Evolutionary conservation across 306 rosid species (phyloP), one percentile per base, ranked within the genome.

Genomic region (Senna tora): DNA sequence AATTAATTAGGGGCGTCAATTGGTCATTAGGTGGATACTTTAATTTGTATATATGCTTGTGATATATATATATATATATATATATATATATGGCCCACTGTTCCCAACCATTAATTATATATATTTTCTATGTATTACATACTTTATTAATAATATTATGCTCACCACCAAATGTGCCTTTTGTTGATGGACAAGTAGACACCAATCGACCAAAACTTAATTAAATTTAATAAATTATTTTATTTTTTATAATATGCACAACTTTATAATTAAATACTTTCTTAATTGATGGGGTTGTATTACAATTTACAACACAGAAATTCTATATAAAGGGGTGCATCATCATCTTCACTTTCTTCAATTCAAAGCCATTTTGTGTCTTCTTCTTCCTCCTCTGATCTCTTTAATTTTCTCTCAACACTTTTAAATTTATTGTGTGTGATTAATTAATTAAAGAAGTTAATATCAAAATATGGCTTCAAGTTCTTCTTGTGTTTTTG

Each of bases 401-500:
- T n/a, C n/a, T 2, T 33, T 30, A 6, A 42, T 53, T 25, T 70
- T 25, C 30, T 25, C 30, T 25, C 30, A 25, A 25, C 30, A 25
- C 30, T 25, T 25, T 25, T n/a, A n/a, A 25, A 25, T 3, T 25
- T 25, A 3, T 25, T 25, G 2, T 25, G 30, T 3, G 30, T 25
- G 30, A 25, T 25, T 25, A 25, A 25, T 3, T 1, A 25, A 1
- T 25, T 25, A n/a, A n/a, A n/a, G n/a, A n/a, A n/a, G n/a, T n/a
- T n/a, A n/a, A n/a, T n/a, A 25, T 25, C 30, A 69, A 7, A 67
- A 73, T 76, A 56, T 56, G 82, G 55, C 82, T 72, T 77, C 57
- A n/a, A n/a, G n/a, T 16, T 59, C 62, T 58, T 32, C 65, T 19
- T 11, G 75, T 54, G 75, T 38, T 7, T 74, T 74, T 36, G 80